Base-by-base conservation (phyloP, 345 rosid genomes). In the Eucalyptus lansdowneana region DNA sequence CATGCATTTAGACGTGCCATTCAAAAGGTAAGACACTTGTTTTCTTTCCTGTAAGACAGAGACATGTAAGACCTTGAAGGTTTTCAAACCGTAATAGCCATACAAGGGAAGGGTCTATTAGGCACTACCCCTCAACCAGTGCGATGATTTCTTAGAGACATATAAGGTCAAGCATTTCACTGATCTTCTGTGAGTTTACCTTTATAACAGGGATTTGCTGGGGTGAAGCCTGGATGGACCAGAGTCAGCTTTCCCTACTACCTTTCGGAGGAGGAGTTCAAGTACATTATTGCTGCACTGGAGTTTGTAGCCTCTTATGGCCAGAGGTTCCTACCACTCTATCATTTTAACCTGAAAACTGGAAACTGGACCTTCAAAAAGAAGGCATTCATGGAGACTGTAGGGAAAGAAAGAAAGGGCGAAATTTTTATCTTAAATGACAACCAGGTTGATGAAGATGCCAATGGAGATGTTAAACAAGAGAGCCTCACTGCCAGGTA, bases 221-320 rank as follows among this genome's bases (percentile, higher is more conserved):
- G 94, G 31, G 89, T 76, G 16, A 94, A 95, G 87, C 96, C 96
- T 5, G 96, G 96, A 34, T 93, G 96, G 95, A 92, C 97, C 45
- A 91, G 97, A 88, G 85, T 95, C 37, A 94, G 96, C 93, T 94
- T 95, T 88, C 95, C 96, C 7, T 95, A 94, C 93, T 94, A 95
- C 91, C 94, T 94, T 94, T 91, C 94, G 2, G 86, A 62, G 4
- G 93, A 93, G 87, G 95, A 94, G 80, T 93, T 94, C 22, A 92
- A 94, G 88, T 95, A 91, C 91, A 92, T 94, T 50, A 88, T 94
- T 2, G 91, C 94, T 3, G 93, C 97, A 14, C 5, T 94, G 25
- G 95, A 95, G 88, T 95, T 94, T 69, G 50, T 89, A 27, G 93
- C 94, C 14, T 42, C 86, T 34, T 93, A 92, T 16, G 96, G 95